Conservation (phyloP, 2,329 filamentous ascomycete genomes). For the Neodidymelliopsis sp. region DNA sequence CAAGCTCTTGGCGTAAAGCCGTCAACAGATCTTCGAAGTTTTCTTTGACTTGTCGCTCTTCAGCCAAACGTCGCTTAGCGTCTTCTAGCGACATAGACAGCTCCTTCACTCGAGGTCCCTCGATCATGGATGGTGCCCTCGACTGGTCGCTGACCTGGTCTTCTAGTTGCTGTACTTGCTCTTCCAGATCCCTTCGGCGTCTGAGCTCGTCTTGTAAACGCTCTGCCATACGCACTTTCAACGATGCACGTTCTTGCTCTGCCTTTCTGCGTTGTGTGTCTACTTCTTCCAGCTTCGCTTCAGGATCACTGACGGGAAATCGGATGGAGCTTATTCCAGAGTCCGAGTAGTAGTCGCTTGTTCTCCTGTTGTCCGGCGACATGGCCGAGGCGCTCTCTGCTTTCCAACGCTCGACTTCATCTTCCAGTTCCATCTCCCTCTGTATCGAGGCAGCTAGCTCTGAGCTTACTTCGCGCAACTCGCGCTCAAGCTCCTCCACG, state of each 20-base stretch:
- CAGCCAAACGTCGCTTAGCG: constrained; percentile 77
- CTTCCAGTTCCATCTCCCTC: constrained; percentile 95
- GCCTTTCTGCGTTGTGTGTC: constrained; percentile 82
- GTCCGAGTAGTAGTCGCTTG: constrained; percentile 98
- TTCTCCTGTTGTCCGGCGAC: constrained; percentile 71
- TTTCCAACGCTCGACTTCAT: constrained; percentile 87
- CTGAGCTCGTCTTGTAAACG: constrained; percentile 88
- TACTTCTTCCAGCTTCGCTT: constrained; percentile 71
- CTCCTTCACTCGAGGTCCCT: constrained; percentile 70
- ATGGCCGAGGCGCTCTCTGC: constrained; percentile 70
- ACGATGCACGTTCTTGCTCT: constrained; percentile 88
- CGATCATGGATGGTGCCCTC: constrained; percentile 33
- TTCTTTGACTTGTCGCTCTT: constrained; percentile 86
- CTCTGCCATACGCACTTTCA: constrained; percentile 83
- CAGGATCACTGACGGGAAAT: constrained; percentile 69
- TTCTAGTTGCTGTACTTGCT: constrained; percentile 83
- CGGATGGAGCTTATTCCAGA: constrained; percentile 88
- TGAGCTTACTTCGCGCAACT: constrained; percentile 89
- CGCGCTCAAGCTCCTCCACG: constrained; percentile 90
- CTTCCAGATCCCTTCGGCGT: constrained; percentile 77
- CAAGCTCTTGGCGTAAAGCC: constrained; percentile 82
- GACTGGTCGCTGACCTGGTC: constrained; percentile 66
- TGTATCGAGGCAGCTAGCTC: constrained; percentile 93
- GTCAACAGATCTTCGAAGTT: constrained; percentile 93
- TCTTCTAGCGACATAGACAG: constrained; percentile 84